phyloP scores from a whole-genome alignment of 2,329 filamentous ascomycete genomes.

The Teratosphaeria gauchensis region DNA sequence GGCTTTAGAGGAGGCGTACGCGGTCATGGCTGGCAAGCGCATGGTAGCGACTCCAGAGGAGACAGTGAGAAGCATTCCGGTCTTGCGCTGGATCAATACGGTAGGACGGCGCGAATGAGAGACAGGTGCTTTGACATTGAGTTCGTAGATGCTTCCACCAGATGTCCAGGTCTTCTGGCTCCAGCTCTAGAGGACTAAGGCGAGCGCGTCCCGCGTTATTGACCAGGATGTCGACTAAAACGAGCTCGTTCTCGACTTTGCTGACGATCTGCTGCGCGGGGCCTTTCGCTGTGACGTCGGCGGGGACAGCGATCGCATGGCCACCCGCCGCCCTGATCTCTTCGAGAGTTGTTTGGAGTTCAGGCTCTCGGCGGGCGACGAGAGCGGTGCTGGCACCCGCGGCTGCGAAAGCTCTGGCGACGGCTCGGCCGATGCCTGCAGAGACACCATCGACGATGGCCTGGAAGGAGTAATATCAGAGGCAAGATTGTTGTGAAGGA shows the following conservation, averaged over 20 bases:
- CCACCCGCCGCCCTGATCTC: slow-evolving; percentile 11
- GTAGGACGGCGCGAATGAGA: slow-evolving; percentile 14
- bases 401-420: slow-evolving; percentile 10
- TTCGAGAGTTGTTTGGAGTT: slow-evolving; percentile 10
- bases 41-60: slow-evolving; percentile 8
- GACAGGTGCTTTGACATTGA: slow-evolving; percentile 17
- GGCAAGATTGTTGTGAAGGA: background rate
- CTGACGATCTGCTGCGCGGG: slow-evolving; percentile 9
- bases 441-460: slow-evolving; percentile 20
- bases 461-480: slow-evolving; percentile 1
- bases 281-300: slow-evolving; percentile 8
- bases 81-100: slow-evolving; percentile 12
- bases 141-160: slow-evolving; percentile 18
- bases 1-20: slow-evolving; percentile 16
- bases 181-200: background rate
- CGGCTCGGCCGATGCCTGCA: slow-evolving; percentile 11
- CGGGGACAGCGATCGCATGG: slow-evolving; percentile 2
- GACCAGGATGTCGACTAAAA: slow-evolving; percentile 11
- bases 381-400: slow-evolving; percentile 13
- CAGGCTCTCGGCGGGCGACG: slow-evolving; percentile 12
- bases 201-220: slow-evolving; percentile 4
- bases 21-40: slow-evolving; percentile 13
- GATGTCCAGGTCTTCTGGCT: slow-evolving; percentile 11
- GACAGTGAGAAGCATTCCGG: slow-evolving; percentile 10
- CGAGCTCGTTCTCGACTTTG: slow-evolving; percentile 8